Base-by-base conservation (phyloP, 345 rosid genomes). In the Mangifera indica region DNA sequence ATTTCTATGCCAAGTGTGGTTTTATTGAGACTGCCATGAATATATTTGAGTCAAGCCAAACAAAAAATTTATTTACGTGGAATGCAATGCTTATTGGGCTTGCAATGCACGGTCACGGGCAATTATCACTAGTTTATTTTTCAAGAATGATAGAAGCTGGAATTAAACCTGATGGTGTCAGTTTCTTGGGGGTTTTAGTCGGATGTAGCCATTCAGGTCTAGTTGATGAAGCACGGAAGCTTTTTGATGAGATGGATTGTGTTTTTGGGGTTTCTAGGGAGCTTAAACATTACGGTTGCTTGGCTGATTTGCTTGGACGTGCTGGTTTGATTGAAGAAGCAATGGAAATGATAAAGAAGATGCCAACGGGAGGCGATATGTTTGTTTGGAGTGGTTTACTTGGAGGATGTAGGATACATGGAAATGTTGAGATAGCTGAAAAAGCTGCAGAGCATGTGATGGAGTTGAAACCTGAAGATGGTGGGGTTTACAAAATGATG, bases 191-290 rank as follows among this genome's bases (percentile, higher is more conserved):
- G 20, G 86, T 88, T 60, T 71, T 88, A 51, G 91, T 82, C 1
- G 97, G 91, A 13, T 89, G 95, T 60, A 89, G 97, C 77, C 97
- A 89, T 76, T 75, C 84, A 11, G 93, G 97, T 75, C 77, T 88
- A 37, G 84, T 88, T 55, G 70, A 67, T 59, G 93, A 91, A 71
- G 95, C 90, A 7, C 84, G 64, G 74, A 84, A 76, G 63, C 77
- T 87, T 59, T 91, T 89, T 37, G 5, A 84, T 12, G 72, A 87
- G 63, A 91, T 89, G 97, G 80, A 83, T 59, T 65, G 81, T 11
- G 18, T 67, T 45, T 79, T 82, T 56, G 78, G 78, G 24, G 86
- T 86, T 29, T 49, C 66, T 24, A 81, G 85, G 55, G 93, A 88
- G 80, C 77, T 77, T 56, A 91, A 84, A 79, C 97, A 89, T 76